Evolutionary conservation across 345 rosid genomes (phyloP).

Genomic region (Gossypium longicalyx): DNA sequence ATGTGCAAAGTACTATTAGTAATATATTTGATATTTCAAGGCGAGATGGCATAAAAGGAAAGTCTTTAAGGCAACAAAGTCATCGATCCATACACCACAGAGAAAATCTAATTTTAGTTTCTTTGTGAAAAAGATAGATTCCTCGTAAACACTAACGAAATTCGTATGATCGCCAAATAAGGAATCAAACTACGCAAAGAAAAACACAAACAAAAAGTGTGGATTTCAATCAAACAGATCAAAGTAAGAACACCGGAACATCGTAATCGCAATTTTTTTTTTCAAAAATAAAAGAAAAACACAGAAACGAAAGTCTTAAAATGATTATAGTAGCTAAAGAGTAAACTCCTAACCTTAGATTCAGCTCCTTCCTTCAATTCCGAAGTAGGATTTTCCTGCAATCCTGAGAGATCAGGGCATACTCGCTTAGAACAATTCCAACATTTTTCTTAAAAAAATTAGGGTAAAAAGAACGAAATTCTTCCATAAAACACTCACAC

Average conservation of each 20-base stretch:
- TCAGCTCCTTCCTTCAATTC: constrained; percentile 4
- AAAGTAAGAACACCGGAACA: neutral
- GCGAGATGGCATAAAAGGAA: neutral
- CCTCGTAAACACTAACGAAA: no score
- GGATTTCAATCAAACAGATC: neutral
- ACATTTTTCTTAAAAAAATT: neutral
- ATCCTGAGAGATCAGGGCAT: neutral
- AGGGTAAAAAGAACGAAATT: neutral
- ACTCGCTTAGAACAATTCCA: neutral
- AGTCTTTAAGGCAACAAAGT: neutral
- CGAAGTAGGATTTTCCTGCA: neutral
- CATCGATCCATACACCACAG: neutral
- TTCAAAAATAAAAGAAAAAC: neutral
- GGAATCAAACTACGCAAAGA: neutral
- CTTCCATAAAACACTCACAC: neutral
- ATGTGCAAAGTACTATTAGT: neutral
- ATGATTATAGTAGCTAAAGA: neutral
- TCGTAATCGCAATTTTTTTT: neutral
- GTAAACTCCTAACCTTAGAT: neutral
- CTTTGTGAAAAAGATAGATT: neutral
- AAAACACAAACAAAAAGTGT: neutral
- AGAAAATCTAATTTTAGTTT: neutral
- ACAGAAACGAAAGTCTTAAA: neutral
- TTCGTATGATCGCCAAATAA: no score
- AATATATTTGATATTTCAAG: neutral